Base-by-base conservation (phyloP, 2,329 filamentous ascomycete species). In the Coniochaeta hoffmannii region DNA sequence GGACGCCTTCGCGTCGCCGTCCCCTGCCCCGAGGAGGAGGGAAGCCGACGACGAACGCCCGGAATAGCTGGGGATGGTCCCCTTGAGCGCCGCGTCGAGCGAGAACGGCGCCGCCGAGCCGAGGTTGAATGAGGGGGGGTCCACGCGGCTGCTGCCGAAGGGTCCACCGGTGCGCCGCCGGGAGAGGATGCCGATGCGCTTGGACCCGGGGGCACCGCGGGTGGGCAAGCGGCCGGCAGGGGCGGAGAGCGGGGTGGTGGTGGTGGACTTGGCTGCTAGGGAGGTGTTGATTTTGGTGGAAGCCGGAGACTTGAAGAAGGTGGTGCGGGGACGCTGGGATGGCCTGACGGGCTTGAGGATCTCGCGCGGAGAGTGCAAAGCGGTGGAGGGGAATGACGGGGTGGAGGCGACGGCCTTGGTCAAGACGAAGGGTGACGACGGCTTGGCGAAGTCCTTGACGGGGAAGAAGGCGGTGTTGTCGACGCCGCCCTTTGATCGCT, bases 201-300 rank as follows among this genome's bases (percentile, higher is more conserved):
- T 91, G 63, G 77, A 71, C 64, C 71, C 71, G 53, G 86, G 76
- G n/a, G 80, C 88, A 2, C 71, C 71, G 53, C 86, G 76, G n/a
- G 80, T 88, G 2, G 90, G 90, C 3, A 90, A 94, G 59, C 90
- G 88, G 50, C 90, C 89, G 62, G 88, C 89, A 38, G 88, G 87
- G n/a, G 87, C 83, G 50, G 83, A 77, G 17, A 82, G 72, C 12
- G 84, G 79, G 14, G 80, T 74, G 0, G 82, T 76, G 60, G 75
- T 76, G 58, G 74, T 74, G 0, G 82, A 76, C 60, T 75, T 76
- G 58, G 74, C 62, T n/a, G n/a, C n/a, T 58, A 72, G 66, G 55
- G 62, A 65, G 8, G 72, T 71, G 67, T 73, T 76, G 55, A 79
- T 62, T 62, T 73, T 80, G 38, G 71, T 61, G 36, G 71, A 61